Evolutionary conservation across 2,329 filamentous ascomycete species (phyloP).

Genomic region (Geoglossum cookeanum): DNA sequence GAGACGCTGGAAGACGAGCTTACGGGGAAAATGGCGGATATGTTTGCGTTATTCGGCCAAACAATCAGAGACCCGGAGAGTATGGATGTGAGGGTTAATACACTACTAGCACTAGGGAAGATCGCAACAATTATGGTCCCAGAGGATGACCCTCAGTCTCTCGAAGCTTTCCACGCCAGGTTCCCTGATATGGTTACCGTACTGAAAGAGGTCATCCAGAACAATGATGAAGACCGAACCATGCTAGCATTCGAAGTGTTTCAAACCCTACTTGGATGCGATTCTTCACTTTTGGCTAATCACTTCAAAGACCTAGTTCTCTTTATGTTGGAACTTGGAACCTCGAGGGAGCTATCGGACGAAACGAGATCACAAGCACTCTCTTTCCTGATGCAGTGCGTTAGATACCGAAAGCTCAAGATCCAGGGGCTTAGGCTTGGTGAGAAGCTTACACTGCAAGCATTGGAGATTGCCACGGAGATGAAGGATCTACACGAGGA

Average conservation of each 20-base stretch:
- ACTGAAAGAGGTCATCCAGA: constrained; percentile 64
- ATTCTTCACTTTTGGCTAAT: constrained; percentile 60
- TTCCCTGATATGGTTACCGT: constrained; percentile 80
- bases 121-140: constrained; percentile 74
- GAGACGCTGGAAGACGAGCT: constrained; percentile 77
- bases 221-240: constrained; percentile 66
- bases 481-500: constrained; percentile 53
- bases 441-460: constrained; percentile 69
- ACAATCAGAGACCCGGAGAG: constrained; percentile 85
- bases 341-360: constrained; percentile 58
- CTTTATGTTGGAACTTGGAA: constrained; percentile 81
- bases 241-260: constrained; percentile 92
- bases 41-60: constrained; percentile 67
- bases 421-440: constrained; percentile 80
- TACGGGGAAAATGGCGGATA: constrained; percentile 56
- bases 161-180: constrained; percentile 59
- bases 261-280: constrained; percentile 83
- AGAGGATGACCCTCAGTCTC: constrained; percentile 58
- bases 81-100: constrained; percentile 84
- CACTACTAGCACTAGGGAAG: constrained; percentile 74
- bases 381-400: constrained; percentile 81
- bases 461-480: constrained; percentile 77
- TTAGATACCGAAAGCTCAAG: constrained; percentile 87
- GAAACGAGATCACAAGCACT: constrained; percentile 80
- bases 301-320: constrained; percentile 81